A percentile compares a stretch with the other conserved stretches of the same genome.
phyloP scores from a whole-genome alignment of 352 stramenopile species.

The Globisporangium polare region DNA sequence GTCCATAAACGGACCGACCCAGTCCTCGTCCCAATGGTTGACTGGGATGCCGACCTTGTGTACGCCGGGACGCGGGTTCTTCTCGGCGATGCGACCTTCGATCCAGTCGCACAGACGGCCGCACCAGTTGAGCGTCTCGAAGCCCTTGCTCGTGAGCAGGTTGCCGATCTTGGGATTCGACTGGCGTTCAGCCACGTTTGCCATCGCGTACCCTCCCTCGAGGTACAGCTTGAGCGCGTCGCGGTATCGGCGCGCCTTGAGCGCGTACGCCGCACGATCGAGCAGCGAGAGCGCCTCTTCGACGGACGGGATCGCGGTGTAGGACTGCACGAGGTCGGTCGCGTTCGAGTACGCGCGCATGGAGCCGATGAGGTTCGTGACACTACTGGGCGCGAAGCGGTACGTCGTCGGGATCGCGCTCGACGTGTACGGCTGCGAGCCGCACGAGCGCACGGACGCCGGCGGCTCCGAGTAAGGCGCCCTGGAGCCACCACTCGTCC shows the following conservation, averaged over 20 bases:
- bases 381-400: constrained; percentile 48
- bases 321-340: constrained; percentile 68
- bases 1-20: constrained; percentile 60
- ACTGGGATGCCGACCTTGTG: constrained; percentile 79
- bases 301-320: constrained; percentile 68
- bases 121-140: constrained; percentile 86
- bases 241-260: constrained; percentile 61
- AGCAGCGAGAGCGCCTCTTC: constrained; percentile 75
- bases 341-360: constrained; percentile 78
- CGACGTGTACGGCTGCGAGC: constrained; percentile 71
- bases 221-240: constrained; percentile 82
- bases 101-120: constrained; percentile 79
- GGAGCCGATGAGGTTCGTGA: constrained; percentile 74
- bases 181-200: constrained; percentile 76
- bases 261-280: constrained; percentile 58
- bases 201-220: constrained; percentile 81
- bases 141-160: constrained; percentile 79
- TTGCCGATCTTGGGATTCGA: constrained; percentile 83
- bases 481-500: constrained; percentile 4
- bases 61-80: constrained; percentile 65
- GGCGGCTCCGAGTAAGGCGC: constrained; percentile 37
- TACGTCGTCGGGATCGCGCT: constrained; percentile 69
- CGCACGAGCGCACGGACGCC: constrained; percentile 64
- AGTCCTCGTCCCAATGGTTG: constrained; percentile 69
- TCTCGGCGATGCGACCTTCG: constrained; percentile 73